Evolutionary conservation across 1,284 basidiomycete genomes (phyloP), one percentile per base, ranked within the genome.

Genomic region (Microbotryum saponariae): DNA sequence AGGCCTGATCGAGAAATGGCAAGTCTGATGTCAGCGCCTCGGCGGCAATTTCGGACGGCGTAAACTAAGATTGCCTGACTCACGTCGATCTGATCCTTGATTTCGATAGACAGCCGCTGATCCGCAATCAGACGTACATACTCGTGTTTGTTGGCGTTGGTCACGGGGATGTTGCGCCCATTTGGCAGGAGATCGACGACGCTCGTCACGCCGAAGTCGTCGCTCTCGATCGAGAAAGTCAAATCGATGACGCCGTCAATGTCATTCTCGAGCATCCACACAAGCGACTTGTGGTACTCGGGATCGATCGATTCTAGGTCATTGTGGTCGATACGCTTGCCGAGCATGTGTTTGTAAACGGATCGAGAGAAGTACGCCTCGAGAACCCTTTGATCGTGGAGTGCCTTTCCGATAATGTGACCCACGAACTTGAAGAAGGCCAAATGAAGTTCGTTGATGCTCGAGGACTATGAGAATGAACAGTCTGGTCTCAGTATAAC

Each of bases 391-490:
- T 92, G 92, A 73, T 97, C 94, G 75, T 91, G 91, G 68, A 94
- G 91, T 9, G 91, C 92, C 76, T 92, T 91, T 49, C 96, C 94
- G 70, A 98, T 97, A 70, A 99, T 87, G 50, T 93, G 87, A 6
- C 96, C 96, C 51, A 98, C 91, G 72, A 99, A 99, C 74, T 92
- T 93, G 87, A 98, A 98, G 83, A 96, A 98, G 20, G 88, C 86
- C 50, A 98, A 77, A 77, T 98, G 94, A 72, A 97, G 91, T 6
- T 88, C 88, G 74, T 97, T 97, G 73, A 76, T 71, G 9, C 71
- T 64, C 1, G 92, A 97, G 72, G 93, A 91, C 79, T 97, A 96
- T 6, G 92, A 92, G 97, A 92, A 73, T 96, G 97, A 3, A 92
- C 97, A 62, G 90, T 82, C 70, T 85, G 84, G 75, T 97, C 92